Percentiles rank a stretch among this genome's conserved stretches.
Conservation (phyloP, 148 eudicot genomes). For the Arbutus unedo region DNA sequence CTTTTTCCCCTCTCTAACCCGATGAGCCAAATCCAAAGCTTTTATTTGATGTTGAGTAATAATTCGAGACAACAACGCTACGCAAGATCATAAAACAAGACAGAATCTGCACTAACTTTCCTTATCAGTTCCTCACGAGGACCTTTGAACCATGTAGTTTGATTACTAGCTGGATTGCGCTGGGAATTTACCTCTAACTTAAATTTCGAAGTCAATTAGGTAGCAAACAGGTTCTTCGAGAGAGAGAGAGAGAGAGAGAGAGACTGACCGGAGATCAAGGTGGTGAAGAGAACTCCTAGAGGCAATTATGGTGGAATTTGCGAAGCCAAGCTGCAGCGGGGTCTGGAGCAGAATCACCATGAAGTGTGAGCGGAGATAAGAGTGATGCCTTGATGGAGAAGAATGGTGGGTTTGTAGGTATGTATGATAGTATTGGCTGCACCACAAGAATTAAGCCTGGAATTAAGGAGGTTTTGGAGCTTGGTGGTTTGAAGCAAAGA, state of each 20-base stretch:
- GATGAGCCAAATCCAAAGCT: too few relatives aligned
- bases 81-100: too few relatives aligned
- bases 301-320: background rate
- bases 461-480: too few relatives aligned
- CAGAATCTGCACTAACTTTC: too few relatives aligned
- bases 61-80: too few relatives aligned
- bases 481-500: background rate
- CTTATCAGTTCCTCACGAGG: too few relatives aligned
- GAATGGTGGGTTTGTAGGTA: background rate
- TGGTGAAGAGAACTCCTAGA: background rate
- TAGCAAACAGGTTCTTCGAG: background rate
- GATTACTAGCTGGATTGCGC: too few relatives aligned
- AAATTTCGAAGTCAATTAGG: background rate
- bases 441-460: too few relatives aligned
- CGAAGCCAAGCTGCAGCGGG: background rate
- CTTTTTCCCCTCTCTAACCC: too few relatives aligned
- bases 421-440: background rate
- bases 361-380: background rate
- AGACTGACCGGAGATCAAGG: constrained; percentile 13
- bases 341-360: background rate
- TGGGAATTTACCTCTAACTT: background rate
- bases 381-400: background rate
- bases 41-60: too few relatives aligned
- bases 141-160: too few relatives aligned
- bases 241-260: constrained; percentile 11